Percentiles rank a stretch among this genome's conserved stretches.
Conservation (phyloP, 2,329 filamentous ascomycete genomes). For the Hymenoscyphus occultus region DNA sequence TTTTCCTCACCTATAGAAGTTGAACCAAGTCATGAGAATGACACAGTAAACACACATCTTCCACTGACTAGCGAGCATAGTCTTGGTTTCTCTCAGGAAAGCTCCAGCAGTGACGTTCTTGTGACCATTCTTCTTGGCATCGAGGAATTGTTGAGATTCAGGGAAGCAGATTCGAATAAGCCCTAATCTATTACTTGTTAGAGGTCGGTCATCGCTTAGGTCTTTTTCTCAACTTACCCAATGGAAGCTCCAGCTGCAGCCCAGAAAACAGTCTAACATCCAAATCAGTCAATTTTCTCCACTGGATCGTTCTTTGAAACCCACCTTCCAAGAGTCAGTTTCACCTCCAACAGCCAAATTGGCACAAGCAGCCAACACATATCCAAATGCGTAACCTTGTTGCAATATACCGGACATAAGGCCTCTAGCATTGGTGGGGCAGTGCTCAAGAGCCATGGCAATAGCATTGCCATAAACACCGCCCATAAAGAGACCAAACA, state of each 20-base stretch:
- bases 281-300: constrained; percentile 56
- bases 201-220: too few species aligned
- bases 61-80: constrained; percentile 70
- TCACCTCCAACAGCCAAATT: constrained; percentile 69
- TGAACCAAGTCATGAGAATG: constrained; percentile 68
- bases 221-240: constrained; percentile 28
- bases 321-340: constrained; percentile 66
- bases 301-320: constrained; percentile 35
- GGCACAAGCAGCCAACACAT: constrained; percentile 42
- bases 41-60: constrained; percentile 74
- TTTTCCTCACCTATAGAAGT: constrained; percentile 49
- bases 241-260: constrained; percentile 62
- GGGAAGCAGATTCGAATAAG: constrained; percentile 66
- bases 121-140: constrained; percentile 61
- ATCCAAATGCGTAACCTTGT: constrained; percentile 31
- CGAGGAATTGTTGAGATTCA: constrained; percentile 72
- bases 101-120: constrained; percentile 44
- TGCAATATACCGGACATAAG: constrained; percentile 32
- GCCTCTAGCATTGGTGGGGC: constrained; percentile 29
- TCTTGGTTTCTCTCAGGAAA: constrained; percentile 68
- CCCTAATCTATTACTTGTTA: constrained; percentile 39
- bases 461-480: constrained; percentile 75
- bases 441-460: constrained; percentile 66
- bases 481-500: constrained; percentile 77
- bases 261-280: constrained; percentile 23